Base-by-base conservation (phyloP, 2,329 filamentous ascomycete genomes). In the Stemphylium beticola region DNA sequence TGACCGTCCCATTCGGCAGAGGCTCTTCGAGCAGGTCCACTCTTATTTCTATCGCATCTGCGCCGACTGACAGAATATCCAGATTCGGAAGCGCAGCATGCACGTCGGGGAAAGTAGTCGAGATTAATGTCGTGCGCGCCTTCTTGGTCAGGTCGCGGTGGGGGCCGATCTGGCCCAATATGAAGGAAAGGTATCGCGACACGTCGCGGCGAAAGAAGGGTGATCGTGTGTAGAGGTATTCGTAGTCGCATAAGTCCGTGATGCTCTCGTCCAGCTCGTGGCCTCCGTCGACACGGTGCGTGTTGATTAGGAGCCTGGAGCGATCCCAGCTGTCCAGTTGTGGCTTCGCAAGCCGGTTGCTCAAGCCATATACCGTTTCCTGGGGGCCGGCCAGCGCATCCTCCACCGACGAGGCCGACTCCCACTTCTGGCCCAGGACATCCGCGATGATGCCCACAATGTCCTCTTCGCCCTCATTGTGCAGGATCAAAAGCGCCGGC, bases 41-140 rank as follows among this genome's bases (percentile, higher is more conserved):
- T 18, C 92, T 85, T 47, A 96, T 84, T 73, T 96, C 92, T 37
- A 96, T 88, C 0, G 90, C 90, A 75, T 96, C 91, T 14, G 91
- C 88, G 33, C 92, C 92, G 3, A 96, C 91, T 0, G 91, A 95
- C 39, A 96, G 78, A 47, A 96, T 95, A 73, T 95, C 91, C 55
- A 96, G 82, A 68, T 96, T 95, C 1, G 91, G 89, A 41, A 96
- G 79, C 8, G 91, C 91, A 4, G 90, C 88, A 57, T 88, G 88
- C 8, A 96, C 89, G 71, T 96, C 91, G 0, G 91, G 89, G 62
- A 96, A 96, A 0, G 92, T 96, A 1, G 91, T 95, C 4, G 91
- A 95, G 61, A 96, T 92, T 68, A 95, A 87, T 64, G 90, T 93
- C 0, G 91, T 95, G 67, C 91, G 84, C 36, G 85, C 83, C 71